These are phyloP conservation scores for Aspergillus panamensis DNA, from an alignment of 495 filamentous ascomycete species.

Conservation along the genomic window DNA sequence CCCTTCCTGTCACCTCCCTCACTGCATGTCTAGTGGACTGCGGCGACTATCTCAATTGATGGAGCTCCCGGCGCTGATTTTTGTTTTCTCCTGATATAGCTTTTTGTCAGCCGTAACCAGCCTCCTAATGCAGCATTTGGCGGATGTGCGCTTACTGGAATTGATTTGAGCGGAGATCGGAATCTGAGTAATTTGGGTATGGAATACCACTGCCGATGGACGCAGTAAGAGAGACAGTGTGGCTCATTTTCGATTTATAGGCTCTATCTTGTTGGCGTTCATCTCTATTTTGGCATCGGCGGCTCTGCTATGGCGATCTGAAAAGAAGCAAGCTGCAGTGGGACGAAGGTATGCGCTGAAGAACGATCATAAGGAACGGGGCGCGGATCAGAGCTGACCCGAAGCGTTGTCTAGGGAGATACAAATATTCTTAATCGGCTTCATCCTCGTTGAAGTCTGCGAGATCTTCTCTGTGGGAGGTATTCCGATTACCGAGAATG, in stretches of 20 bases:
- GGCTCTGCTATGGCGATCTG: constrained; percentile 73
- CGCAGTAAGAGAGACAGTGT: background rate
- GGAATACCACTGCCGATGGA: constrained; percentile 21
- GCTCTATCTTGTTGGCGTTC: constrained; percentile 83
- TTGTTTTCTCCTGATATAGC: constrained; percentile 31
- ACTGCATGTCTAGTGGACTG: background rate
- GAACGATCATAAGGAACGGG: background rate
- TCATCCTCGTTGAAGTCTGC: constrained; percentile 85
- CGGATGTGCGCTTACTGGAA: constrained; percentile 70
- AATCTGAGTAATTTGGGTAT: constrained; percentile 82
- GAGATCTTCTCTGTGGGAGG: constrained; percentile 95
- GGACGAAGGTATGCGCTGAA: constrained; percentile 68
- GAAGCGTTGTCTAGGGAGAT: constrained; percentile 66
- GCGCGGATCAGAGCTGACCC: constrained; percentile 1
- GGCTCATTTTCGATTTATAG: constrained; percentile 44
- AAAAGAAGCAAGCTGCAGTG: constrained; percentile 90
- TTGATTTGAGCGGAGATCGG: constrained; percentile 58
- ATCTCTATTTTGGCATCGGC: constrained; percentile 66
- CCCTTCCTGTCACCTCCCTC: background rate
- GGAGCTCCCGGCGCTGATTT: constrained; percentile 24
- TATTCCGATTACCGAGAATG: constrained; percentile 67
- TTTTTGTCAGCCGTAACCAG: constrained; percentile 47
- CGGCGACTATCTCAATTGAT: constrained; percentile 3
- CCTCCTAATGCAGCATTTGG: constrained; percentile 52
- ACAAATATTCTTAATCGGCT: constrained; percentile 86